Evolutionary conservation across 345 rosid genomes (phyloP).

Genomic region (Boechera divaricarpa): DNA sequence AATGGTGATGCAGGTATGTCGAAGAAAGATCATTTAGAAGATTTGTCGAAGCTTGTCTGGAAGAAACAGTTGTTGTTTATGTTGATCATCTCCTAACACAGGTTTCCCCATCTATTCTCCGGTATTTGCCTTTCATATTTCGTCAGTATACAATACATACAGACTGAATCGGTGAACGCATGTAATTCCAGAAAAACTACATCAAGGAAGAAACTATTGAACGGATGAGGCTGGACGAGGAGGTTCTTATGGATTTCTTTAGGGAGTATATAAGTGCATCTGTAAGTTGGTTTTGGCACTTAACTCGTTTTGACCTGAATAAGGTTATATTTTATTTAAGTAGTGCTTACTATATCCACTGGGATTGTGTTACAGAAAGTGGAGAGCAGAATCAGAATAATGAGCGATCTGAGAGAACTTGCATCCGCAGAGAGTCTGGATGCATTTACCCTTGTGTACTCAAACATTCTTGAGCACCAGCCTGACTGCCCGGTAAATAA

Average conservation of each 20-base stretch:
- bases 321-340: neutral
- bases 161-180: slow-evolving; percentile 20
- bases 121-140: slow-evolving; percentile 19
- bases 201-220: slow-evolving; percentile 97
- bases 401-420: slow-evolving; percentile 95
- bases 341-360: slow-evolving; percentile 1
- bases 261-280: slow-evolving; percentile 88
- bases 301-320: neutral
- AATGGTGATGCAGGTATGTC: slow-evolving; percentile 67
- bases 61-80: slow-evolving; percentile 86
- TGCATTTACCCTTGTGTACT: slow-evolving; percentile 87
- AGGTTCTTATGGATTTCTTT: slow-evolving; percentile 94
- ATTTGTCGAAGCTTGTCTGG: slow-evolving; percentile 95
- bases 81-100: slow-evolving; percentile 90
- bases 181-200: slow-evolving; percentile 71
- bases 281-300: slow-evolving; percentile 57
- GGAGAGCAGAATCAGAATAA: slow-evolving; percentile 84
- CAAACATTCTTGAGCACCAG: slow-evolving; percentile 96
- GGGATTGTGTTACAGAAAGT: slow-evolving; percentile 70
- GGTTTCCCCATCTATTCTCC: slow-evolving; percentile 50
- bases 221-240: slow-evolving; percentile 95
- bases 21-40: slow-evolving; percentile 96
- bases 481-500: slow-evolving; percentile 92
- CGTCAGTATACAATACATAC: neutral
- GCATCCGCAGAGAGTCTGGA: slow-evolving; percentile 98